Evolutionary conservation across 176 grass and related monocot species (phyloP).

Genomic region (Zizania latifolia): DNA sequence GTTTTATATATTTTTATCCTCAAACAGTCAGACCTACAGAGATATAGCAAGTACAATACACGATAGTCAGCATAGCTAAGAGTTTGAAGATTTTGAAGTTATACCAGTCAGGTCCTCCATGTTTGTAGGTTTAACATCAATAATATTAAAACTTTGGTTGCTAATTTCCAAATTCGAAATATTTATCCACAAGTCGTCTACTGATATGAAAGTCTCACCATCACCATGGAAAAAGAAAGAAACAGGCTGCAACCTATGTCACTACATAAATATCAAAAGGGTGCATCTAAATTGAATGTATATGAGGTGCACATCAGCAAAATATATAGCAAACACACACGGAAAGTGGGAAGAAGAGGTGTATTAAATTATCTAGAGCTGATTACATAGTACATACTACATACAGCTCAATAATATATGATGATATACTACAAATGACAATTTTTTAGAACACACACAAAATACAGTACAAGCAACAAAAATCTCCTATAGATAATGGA

Average conservation of each 20-base stretch:
- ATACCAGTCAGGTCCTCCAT: slow-evolving; percentile 92
- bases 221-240: slow-evolving; percentile 37
- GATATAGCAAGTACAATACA: neutral
- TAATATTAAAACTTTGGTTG: slow-evolving; percentile 86
- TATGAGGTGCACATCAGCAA: neutral
- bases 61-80: neutral
- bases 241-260: slow-evolving; percentile 12
- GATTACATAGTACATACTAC: neutral
- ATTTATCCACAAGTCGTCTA: slow-evolving; percentile 85
- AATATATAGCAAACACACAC: neutral
- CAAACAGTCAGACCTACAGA: neutral
- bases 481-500: neutral
- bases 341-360: neutral
- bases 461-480: neutral
- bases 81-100: slow-evolving; percentile 16
- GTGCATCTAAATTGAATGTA: slow-evolving; percentile 11
- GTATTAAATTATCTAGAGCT: slow-evolving; percentile 5
- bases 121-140: slow-evolving; percentile 83
- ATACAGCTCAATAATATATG: neutral
- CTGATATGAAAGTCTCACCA: slow-evolving; percentile 84
- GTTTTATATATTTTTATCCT: neutral
- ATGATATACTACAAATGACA: neutral
- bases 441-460: neutral
- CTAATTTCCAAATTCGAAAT: too few relatives aligned
- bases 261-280: slow-evolving; percentile 33